Conservation (phyloP, 768 basidiomycete species). For the Heimioporus sp. region DNA sequence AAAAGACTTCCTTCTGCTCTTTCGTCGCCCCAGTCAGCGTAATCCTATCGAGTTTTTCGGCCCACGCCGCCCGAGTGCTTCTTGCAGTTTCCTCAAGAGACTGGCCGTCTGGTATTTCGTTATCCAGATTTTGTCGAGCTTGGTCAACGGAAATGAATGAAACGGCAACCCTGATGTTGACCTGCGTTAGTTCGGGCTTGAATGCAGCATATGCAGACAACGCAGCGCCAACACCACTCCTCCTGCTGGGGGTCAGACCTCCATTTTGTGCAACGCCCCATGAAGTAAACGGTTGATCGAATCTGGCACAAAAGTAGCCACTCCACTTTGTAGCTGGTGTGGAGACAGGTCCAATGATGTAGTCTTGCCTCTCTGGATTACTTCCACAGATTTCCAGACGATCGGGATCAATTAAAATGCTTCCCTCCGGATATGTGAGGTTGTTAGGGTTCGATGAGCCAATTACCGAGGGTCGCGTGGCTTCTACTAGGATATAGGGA, state of each 20-base stretch:
- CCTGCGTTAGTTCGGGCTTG: slow-evolving; percentile 23
- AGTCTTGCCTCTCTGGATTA: slow-evolving; percentile 70
- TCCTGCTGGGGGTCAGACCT: slow-evolving; percentile 30
- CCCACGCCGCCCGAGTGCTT: slow-evolving; percentile 50
- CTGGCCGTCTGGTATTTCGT: slow-evolving; percentile 45
- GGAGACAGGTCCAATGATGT: slow-evolving; percentile 59
- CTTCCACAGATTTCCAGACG: slow-evolving; percentile 55
- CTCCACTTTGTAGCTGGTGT: slow-evolving; percentile 38
- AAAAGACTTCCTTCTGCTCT: slow-evolving; percentile 49
- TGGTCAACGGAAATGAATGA: slow-evolving; percentile 76
- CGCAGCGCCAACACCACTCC: slow-evolving; percentile 39
- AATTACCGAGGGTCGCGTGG: slow-evolving; percentile 59
- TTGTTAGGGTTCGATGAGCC: slow-evolving; percentile 49
- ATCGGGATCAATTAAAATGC: slow-evolving; percentile 42
- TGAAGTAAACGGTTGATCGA: slow-evolving; percentile 43
- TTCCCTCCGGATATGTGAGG: slow-evolving; percentile 53
- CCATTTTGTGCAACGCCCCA: slow-evolving; percentile 53
- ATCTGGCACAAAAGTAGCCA: slow-evolving; percentile 57
- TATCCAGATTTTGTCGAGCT: slow-evolving; percentile 50
- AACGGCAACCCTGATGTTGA: slow-evolving; percentile 63
- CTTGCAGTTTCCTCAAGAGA: slow-evolving; percentile 52
- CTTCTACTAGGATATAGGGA: slow-evolving; percentile 68
- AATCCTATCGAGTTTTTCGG: slow-evolving; percentile 54
- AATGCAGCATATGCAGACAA: slow-evolving; percentile 55
- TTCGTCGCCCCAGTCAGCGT: slow-evolving; percentile 47